Evolutionary conservation across 2,329 filamentous ascomycete species (phyloP).

Genomic region (Blumeria graminis): DNA sequence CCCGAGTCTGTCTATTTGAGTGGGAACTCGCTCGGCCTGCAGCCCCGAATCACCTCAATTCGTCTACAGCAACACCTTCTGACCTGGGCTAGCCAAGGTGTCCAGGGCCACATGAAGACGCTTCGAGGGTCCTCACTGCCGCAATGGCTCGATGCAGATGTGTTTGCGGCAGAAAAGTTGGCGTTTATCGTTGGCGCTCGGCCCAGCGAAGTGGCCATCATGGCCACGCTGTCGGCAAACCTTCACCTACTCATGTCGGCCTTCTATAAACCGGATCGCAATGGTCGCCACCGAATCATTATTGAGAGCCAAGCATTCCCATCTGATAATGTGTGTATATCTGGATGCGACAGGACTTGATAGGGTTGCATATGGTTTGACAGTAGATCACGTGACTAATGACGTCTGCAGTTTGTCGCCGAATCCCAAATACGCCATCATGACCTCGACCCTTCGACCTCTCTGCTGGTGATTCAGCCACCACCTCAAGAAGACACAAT

Average conservation of each 20-base stretch:
- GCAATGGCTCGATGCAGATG: conserved; percentile 49
- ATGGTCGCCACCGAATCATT: conserved; percentile 43
- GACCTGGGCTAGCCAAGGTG: conserved; percentile 54
- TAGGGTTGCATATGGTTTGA: neutral
- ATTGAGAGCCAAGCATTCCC: conserved; percentile 63
- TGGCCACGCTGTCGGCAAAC: conserved; percentile 60
- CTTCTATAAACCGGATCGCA: conserved; percentile 45
- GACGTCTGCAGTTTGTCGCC: conserved; percentile 37
- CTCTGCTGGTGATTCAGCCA: conserved; percentile 44
- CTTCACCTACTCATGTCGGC: conserved; percentile 55
- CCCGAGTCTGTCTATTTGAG: conserved; percentile 40
- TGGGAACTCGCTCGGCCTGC: conserved; percentile 56
- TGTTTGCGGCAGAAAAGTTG: conserved; percentile 37
- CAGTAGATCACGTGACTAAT: neutral
- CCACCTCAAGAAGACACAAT: conserved; percentile 27
- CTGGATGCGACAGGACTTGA: neutral
- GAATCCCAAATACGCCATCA: conserved; percentile 53
- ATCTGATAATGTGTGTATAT: conserved; percentile 43
- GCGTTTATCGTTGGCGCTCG: conserved; percentile 47
- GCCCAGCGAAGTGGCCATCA: conserved; percentile 46
- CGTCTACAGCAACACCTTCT: conserved; percentile 45
- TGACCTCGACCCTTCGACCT: conserved; percentile 33
- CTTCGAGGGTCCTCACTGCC: conserved; percentile 34
- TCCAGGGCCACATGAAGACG: conserved; percentile 51
- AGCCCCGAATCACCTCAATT: conserved; percentile 37